Conservation (phyloP, 768 basidiomycete species). For the Auriscalpium vulgare region DNA sequence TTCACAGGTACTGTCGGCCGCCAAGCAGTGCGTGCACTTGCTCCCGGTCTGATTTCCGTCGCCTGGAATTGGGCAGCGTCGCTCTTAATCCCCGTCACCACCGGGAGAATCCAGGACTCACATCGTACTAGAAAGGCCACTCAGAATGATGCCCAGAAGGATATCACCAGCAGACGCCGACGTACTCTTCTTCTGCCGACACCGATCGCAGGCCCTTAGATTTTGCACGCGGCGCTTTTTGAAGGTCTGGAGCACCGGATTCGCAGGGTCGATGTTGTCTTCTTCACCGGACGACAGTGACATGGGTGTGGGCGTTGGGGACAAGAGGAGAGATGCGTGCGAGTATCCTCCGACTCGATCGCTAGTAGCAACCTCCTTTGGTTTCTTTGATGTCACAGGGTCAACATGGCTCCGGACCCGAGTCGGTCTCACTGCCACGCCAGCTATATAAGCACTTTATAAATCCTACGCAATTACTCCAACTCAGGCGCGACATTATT, state of each 20-base stretch:
- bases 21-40: constrained; percentile 10
- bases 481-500: no score
- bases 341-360: no score
- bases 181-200: constrained; percentile 16
- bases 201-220: constrained; percentile 14
- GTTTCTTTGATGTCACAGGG: no score
- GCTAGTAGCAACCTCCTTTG: no score
- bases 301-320: background rate
- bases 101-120: background rate
- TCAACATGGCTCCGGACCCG: no score
- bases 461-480: no score
- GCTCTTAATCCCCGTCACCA: no score
- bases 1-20: constrained; percentile 2
- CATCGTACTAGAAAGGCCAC: constrained; percentile 9
- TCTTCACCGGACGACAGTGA: constrained; percentile 9
- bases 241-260: background rate
- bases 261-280: background rate
- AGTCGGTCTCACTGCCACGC: no score
- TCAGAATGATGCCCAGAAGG: background rate
- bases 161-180: background rate
- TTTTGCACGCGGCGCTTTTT: constrained; percentile 13
- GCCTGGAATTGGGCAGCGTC: background rate
- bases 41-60: constrained; percentile 1
- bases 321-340: no score
- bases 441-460: no score